Conservation (phyloP, 2,329 filamentous ascomycete genomes). For the Colletotrichum magnum region DNA sequence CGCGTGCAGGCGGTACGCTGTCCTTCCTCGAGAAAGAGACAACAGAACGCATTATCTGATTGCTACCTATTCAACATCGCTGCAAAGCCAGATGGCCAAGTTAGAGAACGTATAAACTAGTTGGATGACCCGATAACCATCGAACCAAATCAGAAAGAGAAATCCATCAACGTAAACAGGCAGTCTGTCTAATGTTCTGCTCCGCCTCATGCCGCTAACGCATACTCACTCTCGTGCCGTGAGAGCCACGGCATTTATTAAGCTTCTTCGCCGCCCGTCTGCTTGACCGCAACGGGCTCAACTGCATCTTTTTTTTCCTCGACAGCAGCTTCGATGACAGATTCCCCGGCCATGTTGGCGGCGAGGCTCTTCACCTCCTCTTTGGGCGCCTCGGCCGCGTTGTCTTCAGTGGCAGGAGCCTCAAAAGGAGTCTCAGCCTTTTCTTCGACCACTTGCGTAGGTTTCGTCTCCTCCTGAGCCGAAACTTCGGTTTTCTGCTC, state of each 20-base stretch:
- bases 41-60: slow-evolving; percentile 40
- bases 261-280: slow-evolving; percentile 42
- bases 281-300: slow-evolving; percentile 53
- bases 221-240: slow-evolving; percentile 23
- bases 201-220: slow-evolving; percentile 24
- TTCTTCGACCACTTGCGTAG: neutral
- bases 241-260: slow-evolving; percentile 17
- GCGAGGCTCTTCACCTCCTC: slow-evolving; percentile 53
- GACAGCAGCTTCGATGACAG: slow-evolving; percentile 56
- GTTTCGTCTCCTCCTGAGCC: slow-evolving; percentile 5
- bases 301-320: slow-evolving; percentile 53
- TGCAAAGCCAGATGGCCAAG: slow-evolving; percentile 30
- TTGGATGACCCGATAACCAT: slow-evolving; percentile 34
- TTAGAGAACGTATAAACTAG: slow-evolving; percentile 37
- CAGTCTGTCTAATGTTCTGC: slow-evolving; percentile 36
- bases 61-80: slow-evolving; percentile 40
- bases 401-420: slow-evolving; percentile 13
- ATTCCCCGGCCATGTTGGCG: slow-evolving; percentile 60
- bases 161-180: slow-evolving; percentile 24
- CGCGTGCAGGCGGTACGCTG: slow-evolving; percentile 38
- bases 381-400: slow-evolving; percentile 20
- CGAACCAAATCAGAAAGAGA: slow-evolving; percentile 14
- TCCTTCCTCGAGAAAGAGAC: slow-evolving; percentile 40
- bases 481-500: slow-evolving; percentile 7
- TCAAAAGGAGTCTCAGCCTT: slow-evolving; percentile 32